phyloP scores from a whole-genome alignment of 345 rosid genomes.

The Barbarea vulgaris region DNA sequence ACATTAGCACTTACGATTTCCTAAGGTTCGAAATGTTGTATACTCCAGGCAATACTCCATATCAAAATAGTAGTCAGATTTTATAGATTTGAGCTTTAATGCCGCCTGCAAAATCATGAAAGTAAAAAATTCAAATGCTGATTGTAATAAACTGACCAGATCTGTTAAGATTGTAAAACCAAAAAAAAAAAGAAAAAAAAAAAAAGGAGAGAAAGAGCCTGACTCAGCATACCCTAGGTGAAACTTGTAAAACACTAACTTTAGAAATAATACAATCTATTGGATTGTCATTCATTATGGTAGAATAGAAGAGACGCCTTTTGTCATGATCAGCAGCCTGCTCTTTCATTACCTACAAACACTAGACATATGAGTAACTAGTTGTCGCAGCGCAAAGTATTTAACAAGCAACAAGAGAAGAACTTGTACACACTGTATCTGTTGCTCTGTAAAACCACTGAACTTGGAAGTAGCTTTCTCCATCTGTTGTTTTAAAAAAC shows the following conservation, averaged over 20 bases:
- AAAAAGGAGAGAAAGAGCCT: too few relatives aligned
- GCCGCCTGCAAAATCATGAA: slow-evolving; percentile 54
- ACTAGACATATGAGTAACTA: slow-evolving; percentile 13
- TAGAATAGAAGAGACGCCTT: slow-evolving; percentile 83
- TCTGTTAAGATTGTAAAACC: slow-evolving; percentile 11
- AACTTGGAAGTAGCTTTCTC: slow-evolving; percentile 78
- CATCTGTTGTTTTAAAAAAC: slow-evolving; percentile 73
- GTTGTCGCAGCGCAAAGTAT: slow-evolving; percentile 21
- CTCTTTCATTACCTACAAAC: slow-evolving; percentile 65
- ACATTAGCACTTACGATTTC: slow-evolving; percentile 51
- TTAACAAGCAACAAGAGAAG: slow-evolving; percentile 26
- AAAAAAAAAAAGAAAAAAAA: background rate
- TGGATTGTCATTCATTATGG: slow-evolving; percentile 89
- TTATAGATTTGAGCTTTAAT: slow-evolving; percentile 44
- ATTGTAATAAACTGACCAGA: background rate
- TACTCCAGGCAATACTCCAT: slow-evolving; percentile 93
- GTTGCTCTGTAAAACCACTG: slow-evolving; percentile 95
- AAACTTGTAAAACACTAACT: slow-evolving; percentile 57
- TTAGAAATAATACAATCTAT: slow-evolving; percentile 78
- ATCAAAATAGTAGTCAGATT: slow-evolving; percentile 76
- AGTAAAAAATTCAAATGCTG: slow-evolving; percentile 14
- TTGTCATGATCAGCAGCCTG: slow-evolving; percentile 64
- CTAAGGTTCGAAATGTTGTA: slow-evolving; percentile 74
- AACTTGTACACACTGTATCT: slow-evolving; percentile 69
- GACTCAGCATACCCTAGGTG: slow-evolving; percentile 58